Conservation (phyloP, 2,329 filamentous ascomycete genomes). For the Botrytis medusae region DNA sequence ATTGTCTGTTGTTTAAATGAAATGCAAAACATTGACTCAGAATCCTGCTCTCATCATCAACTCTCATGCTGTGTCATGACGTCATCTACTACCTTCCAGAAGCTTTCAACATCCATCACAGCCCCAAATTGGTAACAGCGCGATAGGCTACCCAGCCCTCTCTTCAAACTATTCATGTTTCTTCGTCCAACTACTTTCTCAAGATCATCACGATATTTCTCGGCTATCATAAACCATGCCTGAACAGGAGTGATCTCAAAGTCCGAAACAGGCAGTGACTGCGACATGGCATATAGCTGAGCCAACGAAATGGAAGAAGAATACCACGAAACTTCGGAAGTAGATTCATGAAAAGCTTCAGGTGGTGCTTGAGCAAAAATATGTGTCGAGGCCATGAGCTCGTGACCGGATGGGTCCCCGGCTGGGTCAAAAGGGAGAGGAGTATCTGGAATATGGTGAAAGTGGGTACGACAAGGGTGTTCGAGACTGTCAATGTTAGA, state of each 20-base stretch:
- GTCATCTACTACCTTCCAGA: conserved; percentile 33
- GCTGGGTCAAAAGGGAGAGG: conserved; percentile 23
- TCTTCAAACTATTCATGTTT: conserved; percentile 30
- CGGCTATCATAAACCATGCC: conserved; percentile 35
- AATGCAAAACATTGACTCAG: background rate
- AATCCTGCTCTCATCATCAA: background rate
- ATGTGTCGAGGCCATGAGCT: conserved; percentile 35
- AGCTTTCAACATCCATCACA: conserved; percentile 33
- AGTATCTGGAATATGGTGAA: background rate
- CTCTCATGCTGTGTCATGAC: conserved; percentile 14
- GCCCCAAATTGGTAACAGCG: conserved; percentile 36
- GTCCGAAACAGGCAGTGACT: conserved; percentile 29
- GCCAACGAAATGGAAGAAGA: conserved; percentile 21
- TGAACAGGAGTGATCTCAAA: conserved; percentile 39
- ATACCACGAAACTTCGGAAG: conserved; percentile 19
- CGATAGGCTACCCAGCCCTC: conserved; percentile 28
- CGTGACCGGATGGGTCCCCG: conserved; percentile 28
- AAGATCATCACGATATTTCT: conserved; percentile 23
- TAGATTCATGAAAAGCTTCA: conserved; percentile 14
- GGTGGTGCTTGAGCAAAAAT: conserved; percentile 31
- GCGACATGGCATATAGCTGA: conserved; percentile 29
- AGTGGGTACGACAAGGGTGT: conserved; percentile 18
- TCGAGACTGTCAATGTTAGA: conserved; percentile 9
- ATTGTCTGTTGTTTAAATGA: background rate
- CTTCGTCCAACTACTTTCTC: conserved; percentile 6